Evolutionary conservation across 768 basidiomycete genomes (phyloP).

Genomic region (Hygrocybe coccinea): DNA sequence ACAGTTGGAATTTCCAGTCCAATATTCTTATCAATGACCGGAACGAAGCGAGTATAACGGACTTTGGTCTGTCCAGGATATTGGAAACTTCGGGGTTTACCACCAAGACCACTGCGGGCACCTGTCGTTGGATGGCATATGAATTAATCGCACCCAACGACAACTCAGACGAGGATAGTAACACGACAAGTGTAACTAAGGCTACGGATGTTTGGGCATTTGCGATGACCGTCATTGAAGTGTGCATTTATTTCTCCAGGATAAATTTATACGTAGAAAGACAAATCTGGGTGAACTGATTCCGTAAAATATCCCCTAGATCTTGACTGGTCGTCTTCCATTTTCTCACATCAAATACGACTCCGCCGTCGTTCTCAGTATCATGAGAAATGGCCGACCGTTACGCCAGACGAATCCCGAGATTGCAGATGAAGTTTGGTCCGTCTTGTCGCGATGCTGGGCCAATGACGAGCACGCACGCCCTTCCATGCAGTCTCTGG

Average conservation of each 20-base stretch:
- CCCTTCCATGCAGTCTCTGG: not conserved
- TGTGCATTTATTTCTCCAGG: slow-evolving; percentile 7
- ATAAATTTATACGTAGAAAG: not conserved
- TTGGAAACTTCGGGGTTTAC: slow-evolving; percentile 35
- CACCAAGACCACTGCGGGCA: slow-evolving; percentile 31
- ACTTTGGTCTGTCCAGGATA: slow-evolving; percentile 39
- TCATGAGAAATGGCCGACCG: not conserved
- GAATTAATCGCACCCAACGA: slow-evolving; percentile 24
- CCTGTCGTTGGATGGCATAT: slow-evolving; percentile 37
- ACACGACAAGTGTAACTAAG: slow-evolving; percentile 16
- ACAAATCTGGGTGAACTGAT: too few relatives aligned
- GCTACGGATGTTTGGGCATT: slow-evolving; percentile 36
- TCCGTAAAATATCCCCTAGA: not conserved
- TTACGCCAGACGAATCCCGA: not conserved
- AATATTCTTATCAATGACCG: slow-evolving; percentile 35
- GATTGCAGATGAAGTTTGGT: not conserved
- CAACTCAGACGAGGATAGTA: slow-evolving; percentile 5
- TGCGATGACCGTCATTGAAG: slow-evolving; percentile 35
- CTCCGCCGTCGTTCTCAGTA: not conserved
- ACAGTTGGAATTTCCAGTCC: slow-evolving; percentile 19
- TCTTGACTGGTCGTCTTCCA: not conserved
- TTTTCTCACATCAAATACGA: not conserved
- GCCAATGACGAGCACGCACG: not conserved
- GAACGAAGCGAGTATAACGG: slow-evolving; percentile 30
- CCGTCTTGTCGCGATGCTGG: not conserved